Evolutionary conservation across 805 yeast species (phyloP), one percentile per base, ranked within the genome.

Genomic region (Zygosaccharomyces siamensis): DNA sequence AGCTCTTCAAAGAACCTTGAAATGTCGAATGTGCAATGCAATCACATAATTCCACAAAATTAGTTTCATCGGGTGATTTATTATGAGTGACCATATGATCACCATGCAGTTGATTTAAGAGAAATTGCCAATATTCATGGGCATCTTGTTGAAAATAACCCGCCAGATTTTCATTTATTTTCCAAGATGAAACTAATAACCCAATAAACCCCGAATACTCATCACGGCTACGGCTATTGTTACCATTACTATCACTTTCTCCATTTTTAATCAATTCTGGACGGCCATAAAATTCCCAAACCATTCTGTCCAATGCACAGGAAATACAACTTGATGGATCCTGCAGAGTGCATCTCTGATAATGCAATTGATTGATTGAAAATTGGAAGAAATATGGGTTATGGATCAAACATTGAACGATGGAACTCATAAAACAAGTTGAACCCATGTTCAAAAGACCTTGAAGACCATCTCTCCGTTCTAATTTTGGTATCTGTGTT

Each of bases 61-160:
- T 36, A 39, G 48, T 36, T 28, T 39, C 42, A 8, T 47, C 52
- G n/a, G 35, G 48, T 4, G 54, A 53, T 27, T 55, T 52, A 12
- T 56, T 51, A 3, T 49, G 45, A 8, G 52, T 50, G 14, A 45
- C 47, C 36, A 53, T 56, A 24, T 66, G 56, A 31, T 69, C 74
- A 35, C 62, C 59, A 49, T 93, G 99, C 48, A 93, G 68, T 67
- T 89, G 95, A 66, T 92, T 86, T 33, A 92, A 73, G 26, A 92
- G 62, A 63, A 92, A 90, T 63, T 93, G 97, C 84, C 95, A 84
- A 67, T 92, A 93, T 67, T 93, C 99, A 68, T 93, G 99, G 0
- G 99, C 98, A 65, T 93, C 99, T 68, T 93, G 99, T 67, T 93
- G 97, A 31, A 93, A 85, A 57, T 90, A 90, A 1, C 99, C 99